These are phyloP conservation scores for Rhodosporidiobolus sp. DNA, from an alignment of 768 basidiomycete genomes.

Conservation along the genomic window DNA sequence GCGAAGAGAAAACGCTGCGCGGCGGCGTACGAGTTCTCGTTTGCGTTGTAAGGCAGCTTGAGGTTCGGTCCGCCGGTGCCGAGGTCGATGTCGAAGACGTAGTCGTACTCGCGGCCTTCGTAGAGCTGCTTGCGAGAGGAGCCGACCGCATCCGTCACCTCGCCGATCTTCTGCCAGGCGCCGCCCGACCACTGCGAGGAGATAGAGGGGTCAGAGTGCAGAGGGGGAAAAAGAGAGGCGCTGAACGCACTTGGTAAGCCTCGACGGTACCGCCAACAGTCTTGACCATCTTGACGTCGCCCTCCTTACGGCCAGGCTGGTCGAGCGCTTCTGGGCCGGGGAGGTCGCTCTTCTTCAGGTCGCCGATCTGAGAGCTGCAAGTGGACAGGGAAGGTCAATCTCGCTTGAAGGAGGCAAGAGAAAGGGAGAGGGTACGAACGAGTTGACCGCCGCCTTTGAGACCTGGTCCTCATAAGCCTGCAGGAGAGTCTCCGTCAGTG, in stretches of 20 bases:
- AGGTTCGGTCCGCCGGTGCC: constrained; percentile 86
- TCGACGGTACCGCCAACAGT: constrained; percentile 70
- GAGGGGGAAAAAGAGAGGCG: not conserved
- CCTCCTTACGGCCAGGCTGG: constrained; percentile 82
- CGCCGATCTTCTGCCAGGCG: constrained; percentile 89
- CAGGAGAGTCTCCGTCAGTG: no score
- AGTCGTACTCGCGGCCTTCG: constrained; percentile 92
- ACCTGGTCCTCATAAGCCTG: constrained; percentile 66
- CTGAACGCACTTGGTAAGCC: constrained; percentile 72
- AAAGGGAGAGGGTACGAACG: constrained; percentile 47
- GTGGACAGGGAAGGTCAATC: no score
- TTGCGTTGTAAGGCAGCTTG: constrained; percentile 88
- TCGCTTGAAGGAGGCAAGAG: not conserved
- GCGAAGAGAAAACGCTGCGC: constrained; percentile 81
- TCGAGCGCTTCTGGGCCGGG: constrained; percentile 78
- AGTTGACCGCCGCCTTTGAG: constrained; percentile 71
- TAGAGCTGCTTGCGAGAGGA: constrained; percentile 86
- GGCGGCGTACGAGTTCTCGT: constrained; percentile 81
- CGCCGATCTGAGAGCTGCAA: constrained; percentile 72
- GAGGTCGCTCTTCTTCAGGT: constrained; percentile 86
- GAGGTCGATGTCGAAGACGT: constrained; percentile 98
- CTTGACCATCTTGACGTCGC: constrained; percentile 88
- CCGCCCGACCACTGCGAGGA: constrained; percentile 72
- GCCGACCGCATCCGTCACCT: constrained; percentile 92
- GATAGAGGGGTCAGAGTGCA: constrained; percentile 16